A percentile compares a stretch with the other conserved stretches of the same genome.
Evolutionary conservation across 371 early-diverging fungal genomes (phyloP).

Genomic region (Mortierella sp.): DNA sequence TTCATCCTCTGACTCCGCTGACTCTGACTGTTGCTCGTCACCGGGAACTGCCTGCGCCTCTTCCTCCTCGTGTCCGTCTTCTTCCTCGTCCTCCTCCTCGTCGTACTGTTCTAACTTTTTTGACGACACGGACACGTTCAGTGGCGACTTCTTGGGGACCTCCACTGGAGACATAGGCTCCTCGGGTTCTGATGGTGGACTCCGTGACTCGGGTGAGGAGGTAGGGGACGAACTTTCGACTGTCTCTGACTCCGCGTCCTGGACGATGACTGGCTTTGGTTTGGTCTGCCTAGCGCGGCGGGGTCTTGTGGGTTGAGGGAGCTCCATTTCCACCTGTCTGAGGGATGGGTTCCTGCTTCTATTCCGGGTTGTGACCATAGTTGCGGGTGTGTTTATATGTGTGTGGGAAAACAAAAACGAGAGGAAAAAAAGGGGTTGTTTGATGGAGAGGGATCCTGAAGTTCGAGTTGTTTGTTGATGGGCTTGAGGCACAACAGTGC

Average conservation of each 20-base stretch:
- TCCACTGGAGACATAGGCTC: conserved; percentile 1
- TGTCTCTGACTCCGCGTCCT: conserved; percentile 23
- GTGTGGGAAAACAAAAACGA: neutral
- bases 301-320: conserved; percentile 20
- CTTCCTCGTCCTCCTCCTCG: conserved; percentile 11
- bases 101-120: neutral
- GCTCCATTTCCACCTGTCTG: conserved; percentile 11
- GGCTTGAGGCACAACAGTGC: neutral
- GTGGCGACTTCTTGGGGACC: neutral
- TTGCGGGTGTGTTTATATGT: neutral
- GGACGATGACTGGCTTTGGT: neutral
- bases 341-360: conserved; percentile 23
- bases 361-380: conserved; percentile 43
- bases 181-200: conserved; percentile 14
- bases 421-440: neutral
- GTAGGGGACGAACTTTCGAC: conserved; percentile 30
- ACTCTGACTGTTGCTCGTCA: neutral
- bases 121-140: neutral
- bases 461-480: too few species aligned
- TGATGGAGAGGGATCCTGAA: neutral
- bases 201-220: conserved; percentile 19
- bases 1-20: conserved; percentile 8
- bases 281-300: conserved; percentile 24
- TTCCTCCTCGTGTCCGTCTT: neutral
- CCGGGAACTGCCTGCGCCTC: conserved; percentile 5